These are phyloP conservation scores for Pseudophaeomoniella oleicola DNA, from an alignment of 2,329 filamentous ascomycete species.

Conservation along the genomic window DNA sequence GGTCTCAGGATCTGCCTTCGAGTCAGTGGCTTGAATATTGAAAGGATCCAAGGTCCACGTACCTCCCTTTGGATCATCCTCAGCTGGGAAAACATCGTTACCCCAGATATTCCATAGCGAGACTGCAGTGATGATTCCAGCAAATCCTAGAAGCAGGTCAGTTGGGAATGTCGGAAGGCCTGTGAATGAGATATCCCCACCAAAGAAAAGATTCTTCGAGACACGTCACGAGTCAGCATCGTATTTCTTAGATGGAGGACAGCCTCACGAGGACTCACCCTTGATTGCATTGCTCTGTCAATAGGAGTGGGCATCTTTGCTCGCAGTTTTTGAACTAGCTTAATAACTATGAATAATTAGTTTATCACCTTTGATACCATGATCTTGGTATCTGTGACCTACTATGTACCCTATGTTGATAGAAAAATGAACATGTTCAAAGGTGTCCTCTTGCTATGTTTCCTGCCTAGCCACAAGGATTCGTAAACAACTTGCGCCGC, in stretches of 20 bases:
- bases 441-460: too few relatives aligned
- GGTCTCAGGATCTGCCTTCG: slow-evolving; percentile 38
- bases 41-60: slow-evolving; percentile 22
- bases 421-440: too few relatives aligned
- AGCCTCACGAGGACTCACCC: too few relatives aligned
- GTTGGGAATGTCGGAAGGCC: too few relatives aligned
- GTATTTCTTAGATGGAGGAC: neutral
- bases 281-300: slow-evolving; percentile 55
- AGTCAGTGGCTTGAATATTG: slow-evolving; percentile 1
- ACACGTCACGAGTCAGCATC: slow-evolving; percentile 10
- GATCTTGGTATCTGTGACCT: too few relatives aligned
- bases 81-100: slow-evolving; percentile 63
- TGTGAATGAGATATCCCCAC: slow-evolving; percentile 26
- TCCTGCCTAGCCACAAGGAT: too few relatives aligned
- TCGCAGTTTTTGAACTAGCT: too few relatives aligned
- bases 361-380: too few relatives aligned
- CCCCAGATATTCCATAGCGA: slow-evolving; percentile 79
- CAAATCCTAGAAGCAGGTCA: slow-evolving; percentile 48
- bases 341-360: too few relatives aligned
- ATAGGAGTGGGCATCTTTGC: slow-evolving; percentile 52
- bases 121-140: slow-evolving; percentile 65
- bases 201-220: slow-evolving; percentile 52
- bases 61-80: slow-evolving; percentile 64
- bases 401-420: too few relatives aligned
- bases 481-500: too few relatives aligned